Base-by-base conservation (phyloP, 768 basidiomycete genomes). In the Termitomyces sp. region DNA sequence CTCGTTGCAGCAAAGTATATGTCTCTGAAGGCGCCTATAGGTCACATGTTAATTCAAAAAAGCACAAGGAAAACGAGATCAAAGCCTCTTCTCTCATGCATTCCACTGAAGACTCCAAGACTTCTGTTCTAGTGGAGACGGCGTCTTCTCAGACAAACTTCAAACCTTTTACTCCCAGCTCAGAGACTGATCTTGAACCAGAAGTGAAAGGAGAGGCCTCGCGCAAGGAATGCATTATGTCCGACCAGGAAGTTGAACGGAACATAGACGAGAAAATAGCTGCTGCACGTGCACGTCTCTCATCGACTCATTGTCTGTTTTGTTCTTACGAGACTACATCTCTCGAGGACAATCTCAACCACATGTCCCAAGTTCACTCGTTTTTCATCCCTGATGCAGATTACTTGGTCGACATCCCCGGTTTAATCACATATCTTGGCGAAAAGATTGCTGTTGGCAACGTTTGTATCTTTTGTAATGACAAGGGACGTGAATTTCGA, bases 311-410 rank as follows among this genome's bases (percentile, higher is more conserved):
- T 46, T 99, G 96, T 68, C 86, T 99, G 54, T 99, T 98, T 78
- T 99, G 97, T 74, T 56, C 82, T 5, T 61, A 74, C 30, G 67
- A 76, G 16, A 74, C 78, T 19, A 30, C 74, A 0, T 75, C 83
- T 10, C 71, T 92, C 34, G 76, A 84, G 17, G 81, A 77, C 5
- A 93, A 86, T 64, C 79, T 95, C 40, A 72, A 79, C 1, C 97
- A 99, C 77, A 99, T 99, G 97, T 84, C 89, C 40, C 67, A 70
- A 49, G 70, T 70, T 0, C 97, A 99, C 72, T 94, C 94, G 9
- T 98, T 98, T 79, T 97, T 96, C 77, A 79, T 99, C 59, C 97
- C 97, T 44, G 95, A 98, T 64, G 85, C 85, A 41, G 91, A 97
- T 47, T 95, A 89, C 70, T 84, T 98, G 63, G 75, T 88, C 64